Base-by-base conservation (phyloP, 1,284 basidiomycete genomes). In the Ustilago hordei region DNA sequence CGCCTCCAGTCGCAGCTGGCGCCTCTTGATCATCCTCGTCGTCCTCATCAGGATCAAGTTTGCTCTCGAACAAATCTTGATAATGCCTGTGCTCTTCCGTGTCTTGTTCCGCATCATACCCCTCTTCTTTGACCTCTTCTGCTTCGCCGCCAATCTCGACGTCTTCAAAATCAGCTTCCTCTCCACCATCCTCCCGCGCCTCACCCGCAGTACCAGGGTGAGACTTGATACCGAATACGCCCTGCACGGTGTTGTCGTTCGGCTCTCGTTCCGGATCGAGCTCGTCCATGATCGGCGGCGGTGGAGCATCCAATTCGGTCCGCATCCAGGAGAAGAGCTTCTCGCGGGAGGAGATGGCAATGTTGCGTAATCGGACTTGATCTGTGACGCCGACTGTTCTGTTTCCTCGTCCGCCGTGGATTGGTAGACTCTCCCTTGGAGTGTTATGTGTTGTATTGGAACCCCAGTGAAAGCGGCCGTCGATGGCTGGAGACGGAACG, bases 301-400 rank as follows among this genome's bases (percentile, higher is more conserved):
- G 61, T 23, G 75, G 76, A 4, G 64, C 63, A 60, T 81, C 74
- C 9, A 82, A 64, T 45, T 81, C 64, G 4, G 60, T 45, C 3
- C 82, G 69, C 82, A 84, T 83, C 82, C 82, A 84, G 1, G 68
- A 64, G 63, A 84, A 84, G 7, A 84, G 70, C 55, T 78, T 78
- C 35, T 84, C 81, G 12, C 71, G 68, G 3, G 81, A 78, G 13
- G 64, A 60, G 12, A 79, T 59, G 17, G 77, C 76, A 23, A 83
- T 81, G 57, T 84, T 81, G n/a, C 82, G 75, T 56, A 84, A 41
- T 15, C 82, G 61, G 0, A 84, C 73, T 47, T 80, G 64, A 38
- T 84, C 79, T 9, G 82, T 84, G 39, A 78, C 63, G 2, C 66
- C 76, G 11, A 81, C 76, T 5, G 73, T 81, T 36, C 61, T 63